Evolutionary conservation across 805 yeast genomes (phyloP).

Genomic region (Maudiozyma barnettii): DNA sequence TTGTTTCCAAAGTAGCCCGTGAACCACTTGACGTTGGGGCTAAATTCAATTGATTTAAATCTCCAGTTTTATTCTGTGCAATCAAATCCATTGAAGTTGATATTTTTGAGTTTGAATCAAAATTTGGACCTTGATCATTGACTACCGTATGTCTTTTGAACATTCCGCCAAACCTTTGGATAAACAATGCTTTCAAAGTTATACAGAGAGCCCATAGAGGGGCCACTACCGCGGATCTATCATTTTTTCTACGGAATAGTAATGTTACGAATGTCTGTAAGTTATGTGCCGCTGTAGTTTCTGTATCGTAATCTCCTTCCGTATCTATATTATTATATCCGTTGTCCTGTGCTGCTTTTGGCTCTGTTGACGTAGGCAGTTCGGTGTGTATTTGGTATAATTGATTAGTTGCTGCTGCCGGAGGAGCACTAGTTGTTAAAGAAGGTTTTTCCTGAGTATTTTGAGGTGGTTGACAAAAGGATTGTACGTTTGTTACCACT

Average conservation of each 20-base stretch:
- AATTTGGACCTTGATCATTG: background rate
- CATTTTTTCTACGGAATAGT: constrained; percentile 22
- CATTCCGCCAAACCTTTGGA: constrained; percentile 25
- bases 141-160: constrained; percentile 2
- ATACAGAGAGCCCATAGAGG: constrained; percentile 48
- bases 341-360: no score
- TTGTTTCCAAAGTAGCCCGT: background rate
- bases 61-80: constrained; percentile 27
- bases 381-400: constrained; percentile 17
- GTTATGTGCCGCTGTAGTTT: constrained; percentile 20
- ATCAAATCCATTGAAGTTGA: constrained; percentile 31
- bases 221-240: constrained; percentile 26
- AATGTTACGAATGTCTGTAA: constrained; percentile 26
- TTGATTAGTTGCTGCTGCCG: constrained; percentile 12
- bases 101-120: constrained; percentile 4
- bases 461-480: background rate
- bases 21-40: constrained; percentile 8
- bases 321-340: no score
- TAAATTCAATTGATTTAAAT: constrained; percentile 23
- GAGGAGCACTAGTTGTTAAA: background rate
- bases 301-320: constrained; percentile 5
- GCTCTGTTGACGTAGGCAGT: constrained; percentile 1
- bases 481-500: background rate
- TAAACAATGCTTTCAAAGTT: constrained; percentile 41
- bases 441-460: background rate